Percentiles rank a stretch among this genome's conserved stretches.
phyloP scores from a whole-genome alignment of 345 rosid species.

The Balakata baccata region DNA sequence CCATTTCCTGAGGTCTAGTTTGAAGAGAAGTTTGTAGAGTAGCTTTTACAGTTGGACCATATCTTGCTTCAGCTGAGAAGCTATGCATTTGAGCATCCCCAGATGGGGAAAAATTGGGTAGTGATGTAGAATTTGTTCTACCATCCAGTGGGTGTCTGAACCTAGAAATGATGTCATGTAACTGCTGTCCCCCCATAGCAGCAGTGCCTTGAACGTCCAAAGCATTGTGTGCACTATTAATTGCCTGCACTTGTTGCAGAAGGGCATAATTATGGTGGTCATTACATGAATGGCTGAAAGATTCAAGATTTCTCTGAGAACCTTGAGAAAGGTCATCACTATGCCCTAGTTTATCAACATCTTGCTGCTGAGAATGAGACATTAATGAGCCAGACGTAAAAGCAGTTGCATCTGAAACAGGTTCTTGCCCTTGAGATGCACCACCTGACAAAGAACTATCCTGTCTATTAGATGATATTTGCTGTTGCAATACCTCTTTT shows the following conservation, averaged over 20 bases:
- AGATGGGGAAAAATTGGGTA: slow-evolving; percentile 21
- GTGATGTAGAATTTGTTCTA: slow-evolving; percentile 30
- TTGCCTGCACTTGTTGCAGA: slow-evolving; percentile 36
- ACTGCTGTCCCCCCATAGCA: slow-evolving; percentile 18
- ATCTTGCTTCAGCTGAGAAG: slow-evolving; percentile 25
- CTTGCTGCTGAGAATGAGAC: slow-evolving; percentile 26
- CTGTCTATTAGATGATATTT: slow-evolving; percentile 17
- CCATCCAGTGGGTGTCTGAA: slow-evolving; percentile 26
- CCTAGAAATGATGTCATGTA: slow-evolving; percentile 25
- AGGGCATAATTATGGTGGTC: slow-evolving; percentile 26
- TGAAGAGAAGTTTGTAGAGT: slow-evolving; percentile 23
- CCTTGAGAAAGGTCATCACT: slow-evolving; percentile 17
- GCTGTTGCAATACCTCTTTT: slow-evolving; percentile 25
- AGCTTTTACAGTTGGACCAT: slow-evolving; percentile 23
- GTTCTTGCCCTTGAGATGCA: slow-evolving; percentile 19
- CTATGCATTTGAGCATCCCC: slow-evolving; percentile 28
- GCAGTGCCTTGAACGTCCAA: slow-evolving; percentile 17
- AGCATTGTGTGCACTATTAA: slow-evolving; percentile 20
- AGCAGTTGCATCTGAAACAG: slow-evolving; percentile 19
- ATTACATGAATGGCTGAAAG: slow-evolving; percentile 16
- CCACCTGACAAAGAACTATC: slow-evolving; percentile 18
- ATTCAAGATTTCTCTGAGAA: slow-evolving; percentile 19
- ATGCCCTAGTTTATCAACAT: slow-evolving; percentile 20
- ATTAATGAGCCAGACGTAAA: slow-evolving; percentile 8
- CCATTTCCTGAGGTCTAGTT: slow-evolving; percentile 23